Percentiles rank a stretch among this genome's conserved stretches.
Conservation (phyloP, 805 yeast genomes). For the Yamadazyma laniorum region DNA sequence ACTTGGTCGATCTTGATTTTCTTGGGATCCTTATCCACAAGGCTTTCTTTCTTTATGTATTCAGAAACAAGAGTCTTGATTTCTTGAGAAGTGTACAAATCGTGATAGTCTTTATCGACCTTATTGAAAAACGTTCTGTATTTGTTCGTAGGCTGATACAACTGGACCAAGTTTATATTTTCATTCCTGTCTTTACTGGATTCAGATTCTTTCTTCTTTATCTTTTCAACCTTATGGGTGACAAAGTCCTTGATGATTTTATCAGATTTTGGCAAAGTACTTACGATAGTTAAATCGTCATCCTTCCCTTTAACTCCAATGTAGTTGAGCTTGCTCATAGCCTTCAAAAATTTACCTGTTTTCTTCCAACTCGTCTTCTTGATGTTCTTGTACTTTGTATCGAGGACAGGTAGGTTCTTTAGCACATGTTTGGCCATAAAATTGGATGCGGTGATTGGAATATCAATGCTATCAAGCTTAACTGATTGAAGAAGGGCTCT, state of each 20-base stretch:
- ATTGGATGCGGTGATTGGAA: constrained; percentile 71
- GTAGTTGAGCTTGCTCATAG: constrained; percentile 75
- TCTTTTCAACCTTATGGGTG: constrained; percentile 47
- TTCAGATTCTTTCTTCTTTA: constrained; percentile 14
- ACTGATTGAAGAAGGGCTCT: constrained; percentile 71
- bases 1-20: constrained; percentile 54
- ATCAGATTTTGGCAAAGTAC: constrained; percentile 44
- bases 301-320: constrained; percentile 78
- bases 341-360: constrained; percentile 77
- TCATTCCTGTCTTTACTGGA: constrained; percentile 22
- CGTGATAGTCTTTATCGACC: constrained; percentile 32
- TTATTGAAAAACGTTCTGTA: constrained; percentile 48
- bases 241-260: constrained; percentile 59
- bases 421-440: constrained; percentile 71
- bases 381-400: constrained; percentile 50
- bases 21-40: constrained; percentile 56
- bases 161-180: constrained; percentile 31
- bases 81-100: constrained; percentile 53
- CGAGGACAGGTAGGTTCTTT: constrained; percentile 71
- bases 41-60: constrained; percentile 53
- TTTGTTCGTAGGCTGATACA: constrained; percentile 57
- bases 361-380: constrained; percentile 90
- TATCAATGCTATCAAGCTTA: constrained; percentile 50
- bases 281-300: constrained; percentile 66
- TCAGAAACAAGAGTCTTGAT: constrained; percentile 50